Conservation (phyloP, 345 rosid species). For the Lepidium aucheri region DNA sequence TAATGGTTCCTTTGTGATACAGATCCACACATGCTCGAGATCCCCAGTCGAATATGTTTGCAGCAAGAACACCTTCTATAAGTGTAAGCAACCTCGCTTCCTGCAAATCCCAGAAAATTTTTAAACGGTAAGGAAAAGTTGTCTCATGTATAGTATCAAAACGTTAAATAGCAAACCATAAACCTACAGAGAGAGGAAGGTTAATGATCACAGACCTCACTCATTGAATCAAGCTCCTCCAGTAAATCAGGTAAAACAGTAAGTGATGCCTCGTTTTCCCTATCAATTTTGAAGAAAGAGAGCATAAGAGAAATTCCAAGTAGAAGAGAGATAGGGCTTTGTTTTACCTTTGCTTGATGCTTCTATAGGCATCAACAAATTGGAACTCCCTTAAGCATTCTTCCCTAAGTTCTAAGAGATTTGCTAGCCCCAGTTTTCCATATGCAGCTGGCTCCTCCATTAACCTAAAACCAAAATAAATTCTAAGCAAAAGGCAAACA, state of each 20-base stretch:
- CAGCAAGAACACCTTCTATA: conserved; percentile 96
- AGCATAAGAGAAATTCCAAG: conserved; percentile 1
- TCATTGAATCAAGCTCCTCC: conserved; percentile 79
- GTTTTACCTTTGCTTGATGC: conserved; percentile 84
- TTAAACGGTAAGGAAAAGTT: background rate
- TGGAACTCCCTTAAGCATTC: conserved; percentile 97
- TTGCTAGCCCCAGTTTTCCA: conserved; percentile 94
- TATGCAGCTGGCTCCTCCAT: conserved; percentile 99
- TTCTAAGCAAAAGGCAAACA: background rate
- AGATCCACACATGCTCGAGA: conserved; percentile 98
- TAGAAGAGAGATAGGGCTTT: background rate
- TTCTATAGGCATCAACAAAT: conserved; percentile 89
- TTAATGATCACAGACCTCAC: conserved; percentile 48
- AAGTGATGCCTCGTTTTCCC: conserved; percentile 99
- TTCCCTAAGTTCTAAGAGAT: conserved; percentile 97
- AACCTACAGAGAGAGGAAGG: background rate
- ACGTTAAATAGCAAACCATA: background rate
- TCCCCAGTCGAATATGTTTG: conserved; percentile 99
- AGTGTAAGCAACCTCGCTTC: conserved; percentile 83
- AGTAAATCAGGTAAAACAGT: conserved; percentile 89
- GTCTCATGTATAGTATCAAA: background rate
- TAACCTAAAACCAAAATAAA: conserved; percentile 43
- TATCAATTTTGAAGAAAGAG: conserved; percentile 23
- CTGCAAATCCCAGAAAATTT: conserved; percentile 34
- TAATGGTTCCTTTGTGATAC: conserved; percentile 95